These are phyloP conservation scores for Lipomyces yamanashiensis DNA, from an alignment of 805 yeast genomes.

Conservation along the genomic window DNA sequence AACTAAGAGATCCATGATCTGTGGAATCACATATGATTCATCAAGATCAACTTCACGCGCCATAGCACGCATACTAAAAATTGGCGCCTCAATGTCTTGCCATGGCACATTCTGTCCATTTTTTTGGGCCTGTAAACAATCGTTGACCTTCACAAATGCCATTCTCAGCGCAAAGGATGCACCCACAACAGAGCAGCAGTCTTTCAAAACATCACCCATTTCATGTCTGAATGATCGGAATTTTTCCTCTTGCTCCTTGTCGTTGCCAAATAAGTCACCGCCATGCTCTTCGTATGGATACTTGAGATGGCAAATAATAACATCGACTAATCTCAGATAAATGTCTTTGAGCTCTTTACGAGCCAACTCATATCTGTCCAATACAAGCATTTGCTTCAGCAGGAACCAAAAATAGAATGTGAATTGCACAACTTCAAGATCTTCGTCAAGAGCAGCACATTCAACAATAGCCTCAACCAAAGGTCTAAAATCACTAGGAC, in stretches of 20 bases:
- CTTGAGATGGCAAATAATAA: constrained; percentile 69
- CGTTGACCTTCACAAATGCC: constrained; percentile 67
- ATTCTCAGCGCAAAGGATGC: constrained; percentile 67
- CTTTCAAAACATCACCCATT: constrained; percentile 97
- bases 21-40: constrained; percentile 72
- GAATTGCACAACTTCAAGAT: constrained; percentile 85
- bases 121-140: constrained; percentile 44
- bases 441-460: constrained; percentile 74
- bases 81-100: constrained; percentile 89
- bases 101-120: constrained; percentile 56
- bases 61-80: constrained; percentile 90
- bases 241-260: constrained; percentile 84
- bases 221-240: constrained; percentile 93
- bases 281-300: constrained; percentile 64
- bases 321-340: constrained; percentile 61
- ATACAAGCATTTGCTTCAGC: constrained; percentile 69
- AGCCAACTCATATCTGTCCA: constrained; percentile 62
- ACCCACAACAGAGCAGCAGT: constrained; percentile 91
- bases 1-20: constrained; percentile 68
- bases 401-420: constrained; percentile 93
- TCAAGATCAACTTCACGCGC: constrained; percentile 80
- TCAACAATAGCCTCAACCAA: constrained; percentile 74
- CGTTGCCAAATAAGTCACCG: constrained; percentile 61
- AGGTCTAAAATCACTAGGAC: constrained; percentile 70
- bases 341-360: constrained; percentile 57